Evolutionary conservation across 208 protist genomes (phyloP), one percentile per base, ranked within the genome.

Genomic region (Crithidia bombi): DNA sequence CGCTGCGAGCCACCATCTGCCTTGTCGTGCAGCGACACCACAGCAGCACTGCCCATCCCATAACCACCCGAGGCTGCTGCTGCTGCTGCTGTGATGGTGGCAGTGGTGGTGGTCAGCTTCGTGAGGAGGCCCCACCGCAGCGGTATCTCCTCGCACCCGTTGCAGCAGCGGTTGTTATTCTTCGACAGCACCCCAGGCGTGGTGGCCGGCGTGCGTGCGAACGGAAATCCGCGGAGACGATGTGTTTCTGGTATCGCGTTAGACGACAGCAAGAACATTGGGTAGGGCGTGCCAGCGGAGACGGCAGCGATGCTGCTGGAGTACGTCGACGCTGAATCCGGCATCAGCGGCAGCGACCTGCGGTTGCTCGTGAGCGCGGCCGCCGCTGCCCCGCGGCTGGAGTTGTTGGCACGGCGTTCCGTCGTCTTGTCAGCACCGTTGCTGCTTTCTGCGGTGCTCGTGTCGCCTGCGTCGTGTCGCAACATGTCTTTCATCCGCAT

Each of bases 151-250:
- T 76, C 70, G 36, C 63, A 65, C 11, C 70, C 70, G 43, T 76
- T 76, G 35, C 63, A 65, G 47, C 70, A 70, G 23, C 70, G 70
- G 30, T 76, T 76, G 25, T 76, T 76, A 56, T 69, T 76, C 17
- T 76, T 76, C 35, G 41, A 36, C 51, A 7, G 1, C 43, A 43
- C 33, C 19, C 30, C 52, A 1, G 52, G 44, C 1, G 19, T 15
- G 23, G 28, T 4, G 2, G 38, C 38, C 19, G 26, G 39, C 25
- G 64, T 7, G 35, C 43, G 36, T 4, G 43, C 52, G 5, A 54
- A 47, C 7, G 70, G 28, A 17, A 76, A 76, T 2, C 70, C 70
- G 14, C 63, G 70, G 25, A 76, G 70, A 30, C 70, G 70, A 58
- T 76, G 70, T 3, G 63, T 76, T 36, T 64, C 55, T 0, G 70